A percentile compares a stretch with the other conserved stretches of the same genome.
Conservation (phyloP, 139 green algal genomes). For the Chlamydomonas applanata region DNA sequence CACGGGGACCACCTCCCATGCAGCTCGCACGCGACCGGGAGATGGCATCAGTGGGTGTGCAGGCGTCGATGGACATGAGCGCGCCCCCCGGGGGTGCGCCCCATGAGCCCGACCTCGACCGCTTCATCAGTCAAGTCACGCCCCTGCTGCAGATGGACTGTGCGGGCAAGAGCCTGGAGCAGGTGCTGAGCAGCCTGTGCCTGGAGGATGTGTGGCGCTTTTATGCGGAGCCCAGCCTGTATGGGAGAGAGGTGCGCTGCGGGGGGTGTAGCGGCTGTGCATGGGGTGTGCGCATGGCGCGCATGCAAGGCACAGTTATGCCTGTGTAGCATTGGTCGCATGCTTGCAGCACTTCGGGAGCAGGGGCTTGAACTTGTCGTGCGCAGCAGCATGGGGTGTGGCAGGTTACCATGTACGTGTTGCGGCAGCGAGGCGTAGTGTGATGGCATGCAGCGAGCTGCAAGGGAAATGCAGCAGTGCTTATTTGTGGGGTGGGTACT, state of each 20-base stretch:
- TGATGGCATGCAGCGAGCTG: no score
- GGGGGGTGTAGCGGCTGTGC: background rate
- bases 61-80: background rate
- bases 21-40: background rate
- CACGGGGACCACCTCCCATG: background rate
- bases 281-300: no score
- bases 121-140: slow-evolving; percentile 33
- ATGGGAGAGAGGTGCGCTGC: slow-evolving; percentile 40
- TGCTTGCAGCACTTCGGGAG: no score
- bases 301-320: no score
- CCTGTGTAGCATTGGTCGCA: no score
- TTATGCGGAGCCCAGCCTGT: slow-evolving; percentile 50
- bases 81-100: background rate
- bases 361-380: no score
- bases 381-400: no score
- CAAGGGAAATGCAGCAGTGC: no score
- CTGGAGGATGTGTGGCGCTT: slow-evolving; percentile 62
- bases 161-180: slow-evolving; percentile 10
- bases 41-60: background rate
- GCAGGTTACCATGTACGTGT: no score
- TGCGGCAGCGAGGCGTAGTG: no score
- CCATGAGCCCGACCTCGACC: slow-evolving; percentile 21
- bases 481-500: no score
- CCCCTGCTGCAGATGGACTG: slow-evolving; percentile 24
- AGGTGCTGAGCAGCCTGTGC: slow-evolving; percentile 28